Evolutionary conservation across 345 rosid species (phyloP), one percentile per base, ranked within the genome.

Genomic region (Syzygium aqueum): DNA sequence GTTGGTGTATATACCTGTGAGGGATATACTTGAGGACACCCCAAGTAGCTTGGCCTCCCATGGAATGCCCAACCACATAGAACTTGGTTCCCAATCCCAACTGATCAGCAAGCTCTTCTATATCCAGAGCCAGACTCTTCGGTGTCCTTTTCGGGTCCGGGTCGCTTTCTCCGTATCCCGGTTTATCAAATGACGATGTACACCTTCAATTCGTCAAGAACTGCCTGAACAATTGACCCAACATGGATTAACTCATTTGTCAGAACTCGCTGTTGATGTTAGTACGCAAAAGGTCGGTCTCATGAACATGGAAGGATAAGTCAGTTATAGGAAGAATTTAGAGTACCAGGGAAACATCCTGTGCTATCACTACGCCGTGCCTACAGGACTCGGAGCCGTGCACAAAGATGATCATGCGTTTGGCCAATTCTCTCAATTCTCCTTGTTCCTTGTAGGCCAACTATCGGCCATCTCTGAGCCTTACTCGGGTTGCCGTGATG

Each of bases 101-200:
- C 86, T 87, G 86, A 86, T 91, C 92, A 51, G 94, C 93, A 37
- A 90, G 93, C 85, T 93, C 93, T 88, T 93, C 94, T 40, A 92
- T 85, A 87, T 94, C 95, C 50, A 89, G 53, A 16, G 94, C 91
- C 85, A 91, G 86, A 80, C 92, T 91, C 89, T 89, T 91, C 27
- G 57, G 28, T 25, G 93, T 91, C 84, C 93, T 85, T n/a, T 85
- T 89, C 9, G 87, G 91, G 46, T 94, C 89, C 5, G 90, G 92
- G 84, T 94, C 94, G 77, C 95, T 94, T 88, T 93, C 93, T 77
- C 92, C 93, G 37, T 93, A 92, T 16, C 95, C 94, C 25, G 94
- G 93, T 88, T 88, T 92, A 82, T 93, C 96, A 50, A 93, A 89
- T 7, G 94, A 91, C 84, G 51, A 85, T 6, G 86, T 91, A 88